Base-by-base conservation (phyloP, 306 rosid species). In the Quercus engelmannii region DNA sequence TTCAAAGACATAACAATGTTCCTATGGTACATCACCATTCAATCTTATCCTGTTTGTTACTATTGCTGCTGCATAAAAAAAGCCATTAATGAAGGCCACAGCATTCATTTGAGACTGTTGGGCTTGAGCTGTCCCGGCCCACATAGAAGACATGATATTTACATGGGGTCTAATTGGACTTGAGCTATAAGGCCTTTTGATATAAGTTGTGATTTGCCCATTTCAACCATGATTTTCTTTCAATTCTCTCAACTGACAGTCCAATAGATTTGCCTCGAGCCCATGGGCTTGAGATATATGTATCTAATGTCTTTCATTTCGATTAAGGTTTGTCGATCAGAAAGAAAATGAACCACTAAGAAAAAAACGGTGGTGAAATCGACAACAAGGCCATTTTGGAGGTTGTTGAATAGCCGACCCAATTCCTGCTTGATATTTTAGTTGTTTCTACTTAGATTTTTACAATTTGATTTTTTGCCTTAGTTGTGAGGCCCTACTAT, bases 351-450 rank as follows among this genome's bases (percentile, higher is more conserved):
- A 10, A 71, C 55, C 25, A 12, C 15, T 23, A 23, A 23, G 11
- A 49, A 20, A 58, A 38, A 20, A n/a, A 78, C 20, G 85, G 76
- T 31, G 11, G 5, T 0, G 11, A 6, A 46, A 52, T 26, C 46
- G 62, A 82, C 79, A 77, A 43, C 72, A 43, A 73, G 75, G 72
- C 82, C 79, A 64, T 77, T 35, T 64, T 46, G n/a, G 56, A 56
- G 75, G 83, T 55, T 64, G 46, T 41, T 7, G 11, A 38, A 38
- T 38, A 38, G 74, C 70, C 70, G 52, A 30, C 74, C 65, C 58
- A 38, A 35, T 10, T 43, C 25, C n/a, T 18, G 5, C 21, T 41
- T 33, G 78, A 76, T 72, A 71, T 82, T 82, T 73, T 58, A 30
- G 14, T 46, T 46, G 54, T 13, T 49, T 55, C 11, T 15, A 21